Evolutionary conservation across 2,329 filamentous ascomycete genomes (phyloP).

Genomic region (Colletotrichum abscissum): DNA sequence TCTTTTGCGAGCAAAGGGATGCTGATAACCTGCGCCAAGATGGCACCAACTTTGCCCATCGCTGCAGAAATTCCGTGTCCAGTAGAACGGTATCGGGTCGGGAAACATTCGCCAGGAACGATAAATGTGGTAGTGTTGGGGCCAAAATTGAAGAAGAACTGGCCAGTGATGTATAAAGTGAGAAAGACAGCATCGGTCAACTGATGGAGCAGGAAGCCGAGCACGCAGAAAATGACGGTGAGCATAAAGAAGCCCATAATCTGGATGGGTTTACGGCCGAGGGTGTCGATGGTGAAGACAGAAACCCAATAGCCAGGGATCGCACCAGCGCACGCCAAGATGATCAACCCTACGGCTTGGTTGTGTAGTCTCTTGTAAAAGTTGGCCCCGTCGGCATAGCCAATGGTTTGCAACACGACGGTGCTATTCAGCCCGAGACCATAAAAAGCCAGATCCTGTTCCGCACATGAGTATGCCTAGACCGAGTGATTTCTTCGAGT

Average conservation of each 20-base stretch:
- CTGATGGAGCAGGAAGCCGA: constrained; percentile 69
- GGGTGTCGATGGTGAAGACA: constrained; percentile 76
- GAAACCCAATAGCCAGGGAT: constrained; percentile 86
- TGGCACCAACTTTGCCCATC: constrained; percentile 75
- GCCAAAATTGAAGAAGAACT: constrained; percentile 76
- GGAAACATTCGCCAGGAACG: constrained; percentile 73
- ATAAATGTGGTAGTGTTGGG: constrained; percentile 76
- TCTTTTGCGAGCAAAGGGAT: constrained; percentile 71
- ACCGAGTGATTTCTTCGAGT: background rate
- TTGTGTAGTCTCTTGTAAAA: constrained; percentile 78
- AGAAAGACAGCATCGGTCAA: constrained; percentile 63
- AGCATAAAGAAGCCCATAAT: constrained; percentile 70
- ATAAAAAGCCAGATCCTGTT: constrained; percentile 74
- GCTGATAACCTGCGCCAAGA: constrained; percentile 74
- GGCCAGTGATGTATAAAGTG: constrained; percentile 71
- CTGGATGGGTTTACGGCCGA: constrained; percentile 83
- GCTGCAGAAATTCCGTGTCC: constrained; percentile 75
- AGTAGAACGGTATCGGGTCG: constrained; percentile 70
- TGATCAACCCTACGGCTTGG: constrained; percentile 80
- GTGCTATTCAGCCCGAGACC: constrained; percentile 81
- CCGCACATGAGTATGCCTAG: constrained; percentile 29
- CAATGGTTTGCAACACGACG: constrained; percentile 77
- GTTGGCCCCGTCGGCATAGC: constrained; percentile 71
- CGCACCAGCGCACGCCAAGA: constrained; percentile 80
- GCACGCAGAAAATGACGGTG: constrained; percentile 70